phyloP scores from a whole-genome alignment of 768 basidiomycete species.

The Agrocybe praecox region DNA sequence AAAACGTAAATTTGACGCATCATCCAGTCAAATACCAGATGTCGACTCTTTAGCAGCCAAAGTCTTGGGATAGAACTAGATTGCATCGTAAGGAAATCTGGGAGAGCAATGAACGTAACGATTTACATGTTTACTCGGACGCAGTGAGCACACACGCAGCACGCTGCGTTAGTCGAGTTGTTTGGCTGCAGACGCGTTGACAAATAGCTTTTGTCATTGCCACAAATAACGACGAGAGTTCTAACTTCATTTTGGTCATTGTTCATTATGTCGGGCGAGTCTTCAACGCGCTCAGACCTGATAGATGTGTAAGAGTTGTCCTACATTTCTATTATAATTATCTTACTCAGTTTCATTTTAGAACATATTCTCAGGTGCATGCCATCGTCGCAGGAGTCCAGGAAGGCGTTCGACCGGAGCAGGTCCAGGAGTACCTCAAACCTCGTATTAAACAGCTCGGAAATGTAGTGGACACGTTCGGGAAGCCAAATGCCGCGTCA shows the following conservation, averaged over 20 bases:
- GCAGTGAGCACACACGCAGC: no score
- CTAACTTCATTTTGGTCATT: background rate
- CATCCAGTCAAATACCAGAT: no score
- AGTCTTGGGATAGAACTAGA: no score
- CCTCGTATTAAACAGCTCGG: slow-evolving; percentile 60
- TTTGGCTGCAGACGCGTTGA: background rate
- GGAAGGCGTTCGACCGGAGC: slow-evolving; percentile 60
- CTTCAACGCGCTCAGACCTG: slow-evolving; percentile 66
- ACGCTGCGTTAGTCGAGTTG: background rate
- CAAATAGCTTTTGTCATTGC: slow-evolving; percentile 1
- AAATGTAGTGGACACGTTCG: slow-evolving; percentile 65
- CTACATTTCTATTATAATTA: background rate
- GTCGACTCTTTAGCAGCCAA: no score
- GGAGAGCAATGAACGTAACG: no score
- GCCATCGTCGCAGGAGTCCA: slow-evolving; percentile 44
- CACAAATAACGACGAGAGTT: background rate
- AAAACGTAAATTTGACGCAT: no score
- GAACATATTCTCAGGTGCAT: slow-evolving; percentile 70
- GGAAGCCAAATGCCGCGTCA: slow-evolving; percentile 68
- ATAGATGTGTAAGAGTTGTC: slow-evolving; percentile 62
- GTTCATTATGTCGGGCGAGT: slow-evolving; percentile 43
- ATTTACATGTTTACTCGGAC: no score
- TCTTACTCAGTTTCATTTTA: slow-evolving; percentile 23
- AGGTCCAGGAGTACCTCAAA: slow-evolving; percentile 58
- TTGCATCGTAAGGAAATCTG: no score